Base-by-base conservation (phyloP, 2,329 filamentous ascomycete genomes). In the Neopestalotiopsis rosae region DNA sequence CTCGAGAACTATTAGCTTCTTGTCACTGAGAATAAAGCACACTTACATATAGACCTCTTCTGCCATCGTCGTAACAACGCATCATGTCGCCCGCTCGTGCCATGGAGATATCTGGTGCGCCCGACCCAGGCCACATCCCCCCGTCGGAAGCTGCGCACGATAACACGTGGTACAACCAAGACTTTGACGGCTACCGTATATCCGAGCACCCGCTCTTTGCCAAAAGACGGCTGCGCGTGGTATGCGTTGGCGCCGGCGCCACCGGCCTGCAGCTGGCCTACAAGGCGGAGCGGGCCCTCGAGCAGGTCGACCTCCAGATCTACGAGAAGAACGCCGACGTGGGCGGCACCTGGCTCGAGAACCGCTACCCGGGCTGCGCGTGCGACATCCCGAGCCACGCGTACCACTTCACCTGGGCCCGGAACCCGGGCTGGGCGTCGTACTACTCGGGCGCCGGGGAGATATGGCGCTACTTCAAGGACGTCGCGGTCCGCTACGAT, bases 281-380 rank as follows among this genome's bases (percentile, higher is more conserved):
- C 45, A 56, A 65, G 42, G 20, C 42, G 4, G 24, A 49, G 24
- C n/a, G 62, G 24, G 38, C 62, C 17, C 42, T 65, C 12, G 38
- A 49, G 24, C 1, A 65, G 34, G 20, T 65, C 62, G 24, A 49
- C 20, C 38, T 66, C 10, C 45, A 57, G 45, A 66, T 66, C 30
- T 67, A 67, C 42, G 62, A 65, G 20, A 65, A 65, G 30, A 65
- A 65, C 42, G 38, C n/a, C 38, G 62, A 49, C 20, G 62, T 65
- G 17, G 62, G 62, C 38, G 62, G 45, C 20, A 65, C 62, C 17
- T 65, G 62, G 62, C 42, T 65, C 38, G 40, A 62, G 62, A 65
- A 65, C 38, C 38, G 42, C 14, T 65, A 65, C 38, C 45, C 62
- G 10, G 62, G 62, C 20, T 65, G 45, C 30, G 38, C 45, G 17